Evolutionary conservation across 306 rosid genomes (phyloP).

Genomic region (Lablab purpureus): DNA sequence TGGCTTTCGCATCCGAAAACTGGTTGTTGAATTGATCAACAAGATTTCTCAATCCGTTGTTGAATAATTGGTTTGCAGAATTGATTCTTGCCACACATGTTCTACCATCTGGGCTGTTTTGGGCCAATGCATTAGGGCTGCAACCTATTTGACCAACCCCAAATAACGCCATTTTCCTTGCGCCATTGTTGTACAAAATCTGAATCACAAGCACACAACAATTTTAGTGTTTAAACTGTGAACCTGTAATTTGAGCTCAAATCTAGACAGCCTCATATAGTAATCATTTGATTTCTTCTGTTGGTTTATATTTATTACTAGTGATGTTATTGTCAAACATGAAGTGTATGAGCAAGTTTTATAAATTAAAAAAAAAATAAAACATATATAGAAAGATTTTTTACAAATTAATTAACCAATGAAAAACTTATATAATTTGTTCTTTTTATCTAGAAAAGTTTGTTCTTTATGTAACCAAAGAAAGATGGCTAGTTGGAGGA

Average conservation of each 20-base stretch:
- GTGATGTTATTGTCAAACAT: too few relatives aligned
- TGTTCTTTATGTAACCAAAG: background rate
- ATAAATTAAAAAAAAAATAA: too few relatives aligned
- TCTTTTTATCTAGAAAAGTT: too few relatives aligned
- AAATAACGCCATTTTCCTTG: conserved; percentile 82
- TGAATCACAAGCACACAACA: conserved; percentile 43
- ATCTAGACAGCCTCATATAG: background rate
- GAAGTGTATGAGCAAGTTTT: too few relatives aligned
- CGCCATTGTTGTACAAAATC: conserved; percentile 80
- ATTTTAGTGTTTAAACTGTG: background rate
- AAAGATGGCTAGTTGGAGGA: background rate
- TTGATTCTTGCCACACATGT: conserved; percentile 81
- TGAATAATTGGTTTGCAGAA: conserved; percentile 84
- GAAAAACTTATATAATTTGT: too few relatives aligned
- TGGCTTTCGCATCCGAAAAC: conserved; percentile 64
- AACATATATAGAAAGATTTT: too few relatives aligned
- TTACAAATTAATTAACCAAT: too few relatives aligned
- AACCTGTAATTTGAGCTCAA: background rate
- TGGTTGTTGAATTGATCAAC: conserved; percentile 77
- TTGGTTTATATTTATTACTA: background rate
- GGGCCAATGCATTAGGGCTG: conserved; percentile 84
- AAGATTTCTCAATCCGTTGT: conserved; percentile 65
- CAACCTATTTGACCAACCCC: conserved; percentile 96
- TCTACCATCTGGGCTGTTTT: conserved; percentile 78
- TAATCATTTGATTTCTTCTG: background rate